Conservation (phyloP, 2,329 filamentous ascomycete species). For the Rutstroemia sp. region DNA sequence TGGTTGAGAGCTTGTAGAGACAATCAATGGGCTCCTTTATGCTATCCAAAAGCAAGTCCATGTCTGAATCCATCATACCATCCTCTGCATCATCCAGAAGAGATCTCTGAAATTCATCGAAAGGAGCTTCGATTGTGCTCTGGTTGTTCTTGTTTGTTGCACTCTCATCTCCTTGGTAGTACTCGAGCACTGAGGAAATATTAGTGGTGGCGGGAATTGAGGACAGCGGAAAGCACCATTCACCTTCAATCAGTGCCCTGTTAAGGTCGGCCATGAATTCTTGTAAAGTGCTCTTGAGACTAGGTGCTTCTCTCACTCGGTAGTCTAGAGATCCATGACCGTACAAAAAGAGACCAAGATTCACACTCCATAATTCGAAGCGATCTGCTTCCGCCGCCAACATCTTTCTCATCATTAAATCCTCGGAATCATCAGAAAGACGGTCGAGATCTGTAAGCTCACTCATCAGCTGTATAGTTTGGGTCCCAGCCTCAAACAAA, state of each 20-base stretch:
- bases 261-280: neutral
- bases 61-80: neutral
- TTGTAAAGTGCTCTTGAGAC: neutral
- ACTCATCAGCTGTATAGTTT: neutral
- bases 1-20: neutral
- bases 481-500: too few species aligned
- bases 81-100: neutral
- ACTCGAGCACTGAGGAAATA: neutral
- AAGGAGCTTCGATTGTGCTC: neutral
- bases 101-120: neutral
- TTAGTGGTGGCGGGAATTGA: neutral
- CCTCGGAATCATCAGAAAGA: neutral
- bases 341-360: neutral
- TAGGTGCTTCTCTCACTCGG: neutral
- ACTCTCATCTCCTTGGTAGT: neutral
- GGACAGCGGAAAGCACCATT: neutral
- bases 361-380: neutral
- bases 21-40: neutral
- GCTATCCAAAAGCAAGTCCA: neutral
- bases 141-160: neutral
- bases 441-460: neutral
- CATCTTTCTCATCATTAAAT: neutral
- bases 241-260: neutral
- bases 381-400: neutral
- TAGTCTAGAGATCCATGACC: neutral